Percentiles rank a stretch among this genome's conserved stretches.
These are phyloP conservation scores for Claviceps capensis DNA, from an alignment of 2,329 filamentous ascomycete genomes.

Conservation along the genomic window DNA sequence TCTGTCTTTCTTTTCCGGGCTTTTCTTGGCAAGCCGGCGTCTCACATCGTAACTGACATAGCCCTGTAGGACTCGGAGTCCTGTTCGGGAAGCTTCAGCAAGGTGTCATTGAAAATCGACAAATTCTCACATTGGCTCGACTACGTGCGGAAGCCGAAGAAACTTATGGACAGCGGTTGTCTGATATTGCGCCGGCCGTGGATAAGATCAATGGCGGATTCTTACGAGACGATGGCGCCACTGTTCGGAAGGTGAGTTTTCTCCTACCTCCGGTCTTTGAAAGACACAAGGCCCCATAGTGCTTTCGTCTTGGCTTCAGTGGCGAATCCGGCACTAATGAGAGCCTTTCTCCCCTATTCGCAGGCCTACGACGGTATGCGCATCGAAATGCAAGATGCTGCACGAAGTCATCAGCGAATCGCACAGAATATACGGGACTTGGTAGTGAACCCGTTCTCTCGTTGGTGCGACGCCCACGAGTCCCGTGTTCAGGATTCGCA, in stretches of 20 bases:
- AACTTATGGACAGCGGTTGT: constrained; percentile 65
- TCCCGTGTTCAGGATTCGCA: constrained; percentile 83
- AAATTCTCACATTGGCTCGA: constrained; percentile 79
- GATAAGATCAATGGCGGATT: constrained; percentile 80
- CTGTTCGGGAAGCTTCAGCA: constrained; percentile 95
- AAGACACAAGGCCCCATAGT: neutral
- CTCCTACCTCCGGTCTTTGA: neutral
- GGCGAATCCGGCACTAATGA: constrained; percentile 8
- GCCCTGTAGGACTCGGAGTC: constrained; percentile 59
- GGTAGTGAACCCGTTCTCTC: constrained; percentile 83
- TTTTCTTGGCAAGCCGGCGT: neutral
- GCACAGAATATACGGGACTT: constrained; percentile 92
- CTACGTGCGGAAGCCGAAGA: constrained; percentile 96
- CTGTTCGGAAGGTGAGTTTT: constrained; percentile 66
- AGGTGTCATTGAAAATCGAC: constrained; percentile 87
- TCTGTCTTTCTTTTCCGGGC: neutral
- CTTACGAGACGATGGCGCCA: constrained; percentile 83
- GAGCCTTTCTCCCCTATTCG: constrained; percentile 1
- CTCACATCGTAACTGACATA: constrained; percentile 6
- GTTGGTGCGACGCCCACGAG: constrained; percentile 95
- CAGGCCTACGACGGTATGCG: constrained; percentile 91
- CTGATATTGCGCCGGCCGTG: constrained; percentile 67
- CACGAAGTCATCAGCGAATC: constrained; percentile 87
- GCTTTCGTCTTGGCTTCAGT: neutral
- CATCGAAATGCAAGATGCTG: constrained; percentile 80